Conservation (phyloP, 2,329 filamentous ascomycete species). For the Cytospora schulzeri region DNA sequence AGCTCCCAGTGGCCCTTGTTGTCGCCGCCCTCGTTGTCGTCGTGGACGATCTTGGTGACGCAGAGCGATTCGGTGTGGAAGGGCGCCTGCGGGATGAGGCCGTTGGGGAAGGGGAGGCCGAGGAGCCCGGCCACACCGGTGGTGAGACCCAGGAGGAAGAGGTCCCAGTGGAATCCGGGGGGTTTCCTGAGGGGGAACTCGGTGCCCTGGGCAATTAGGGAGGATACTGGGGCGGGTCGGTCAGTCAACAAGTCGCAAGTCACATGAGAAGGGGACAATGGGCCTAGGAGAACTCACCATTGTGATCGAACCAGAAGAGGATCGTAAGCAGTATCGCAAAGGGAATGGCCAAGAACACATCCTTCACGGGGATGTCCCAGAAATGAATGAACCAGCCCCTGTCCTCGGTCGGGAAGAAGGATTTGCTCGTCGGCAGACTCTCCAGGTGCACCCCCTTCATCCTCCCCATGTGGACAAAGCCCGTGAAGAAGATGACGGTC, state of each 20-base stretch:
- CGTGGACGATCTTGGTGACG: conserved; percentile 60
- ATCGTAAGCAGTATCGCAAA: conserved; percentile 83
- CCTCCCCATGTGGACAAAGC: conserved; percentile 83
- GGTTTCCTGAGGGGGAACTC: conserved; percentile 81
- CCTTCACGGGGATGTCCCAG: conserved; percentile 72
- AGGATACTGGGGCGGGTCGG: conserved; percentile 60
- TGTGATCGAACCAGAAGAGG: conserved; percentile 89
- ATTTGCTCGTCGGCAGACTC: conserved; percentile 71
- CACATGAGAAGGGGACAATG: no score
- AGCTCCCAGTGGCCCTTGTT: conserved; percentile 59
- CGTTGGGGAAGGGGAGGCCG: conserved; percentile 80
- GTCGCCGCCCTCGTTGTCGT: conserved; percentile 55
- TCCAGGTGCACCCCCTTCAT: conserved; percentile 73
- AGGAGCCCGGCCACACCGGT: conserved; percentile 75
- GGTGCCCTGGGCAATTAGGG: conserved; percentile 79
- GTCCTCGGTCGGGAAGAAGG: conserved; percentile 77
- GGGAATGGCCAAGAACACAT: conserved; percentile 83
- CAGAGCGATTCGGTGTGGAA: conserved; percentile 81
- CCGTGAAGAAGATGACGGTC: conserved; percentile 84
- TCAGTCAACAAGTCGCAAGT: conserved; percentile 18
- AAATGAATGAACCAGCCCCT: conserved; percentile 79
- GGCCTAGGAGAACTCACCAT: conserved; percentile 55
- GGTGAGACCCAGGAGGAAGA: conserved; percentile 78
- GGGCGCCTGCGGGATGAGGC: conserved; percentile 80
- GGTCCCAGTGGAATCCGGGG: conserved; percentile 83